Evolutionary conservation across 2,329 filamentous ascomycete species (phyloP).

Genomic region (Exophiala sp.): DNA sequence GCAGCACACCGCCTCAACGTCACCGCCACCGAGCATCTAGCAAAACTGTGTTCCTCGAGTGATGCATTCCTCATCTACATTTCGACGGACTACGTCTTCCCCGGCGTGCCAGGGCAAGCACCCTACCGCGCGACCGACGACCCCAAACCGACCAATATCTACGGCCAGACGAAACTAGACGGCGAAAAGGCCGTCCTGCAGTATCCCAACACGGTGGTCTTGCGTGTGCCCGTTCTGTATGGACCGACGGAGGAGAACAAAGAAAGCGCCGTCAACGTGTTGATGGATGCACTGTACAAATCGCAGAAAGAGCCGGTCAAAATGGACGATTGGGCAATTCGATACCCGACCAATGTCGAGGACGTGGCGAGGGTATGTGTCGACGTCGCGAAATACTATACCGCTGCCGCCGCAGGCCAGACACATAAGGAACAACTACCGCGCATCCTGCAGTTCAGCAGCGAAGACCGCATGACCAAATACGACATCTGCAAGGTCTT

Average conservation of each 20-base stretch:
- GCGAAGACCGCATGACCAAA: constrained; percentile 81
- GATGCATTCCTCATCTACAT: constrained; percentile 52
- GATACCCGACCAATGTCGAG: constrained; percentile 84
- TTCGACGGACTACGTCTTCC: constrained; percentile 72
- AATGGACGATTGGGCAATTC: constrained; percentile 80
- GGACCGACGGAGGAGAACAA: constrained; percentile 52
- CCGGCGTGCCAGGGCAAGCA: constrained; percentile 72
- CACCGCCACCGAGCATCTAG: constrained; percentile 61
- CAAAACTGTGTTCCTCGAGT: constrained; percentile 57
- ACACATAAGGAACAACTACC: constrained; percentile 50
- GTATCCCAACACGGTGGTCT: constrained; percentile 51
- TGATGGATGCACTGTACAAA: constrained; percentile 72
- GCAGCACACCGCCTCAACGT: constrained; percentile 70
- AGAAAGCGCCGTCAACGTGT: constrained; percentile 76
- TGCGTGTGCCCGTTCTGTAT: constrained; percentile 80
- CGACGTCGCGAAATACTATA: constrained; percentile 66
- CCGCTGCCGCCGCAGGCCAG: constrained; percentile 42
- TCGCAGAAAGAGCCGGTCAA: constrained; percentile 60
- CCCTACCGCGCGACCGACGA: constrained; percentile 64
- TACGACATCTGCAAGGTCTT: constrained; percentile 79
- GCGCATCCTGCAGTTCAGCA: constrained; percentile 72
- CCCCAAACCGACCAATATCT: constrained; percentile 70
- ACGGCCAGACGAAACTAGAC: constrained; percentile 66
- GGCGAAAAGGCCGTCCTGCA: constrained; percentile 62
- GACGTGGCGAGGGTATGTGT: constrained; percentile 75